Conservation (phyloP, 305 asterid species). For the Plantago lanceolata region DNA sequence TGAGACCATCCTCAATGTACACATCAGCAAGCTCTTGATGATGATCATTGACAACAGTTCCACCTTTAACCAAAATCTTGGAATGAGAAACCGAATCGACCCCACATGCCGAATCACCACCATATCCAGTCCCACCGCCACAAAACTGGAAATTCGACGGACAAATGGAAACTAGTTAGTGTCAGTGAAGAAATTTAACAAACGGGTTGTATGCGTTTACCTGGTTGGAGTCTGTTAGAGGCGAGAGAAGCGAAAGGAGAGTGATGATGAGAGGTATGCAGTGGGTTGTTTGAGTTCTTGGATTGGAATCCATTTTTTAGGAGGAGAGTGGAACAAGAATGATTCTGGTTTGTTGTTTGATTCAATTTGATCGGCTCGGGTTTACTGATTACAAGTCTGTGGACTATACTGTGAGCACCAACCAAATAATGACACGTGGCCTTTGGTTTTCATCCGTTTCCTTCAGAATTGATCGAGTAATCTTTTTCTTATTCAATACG, state of each 20-base stretch:
- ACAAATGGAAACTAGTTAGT: background rate
- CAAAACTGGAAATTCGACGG: slow-evolving; percentile 41
- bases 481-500: no score
- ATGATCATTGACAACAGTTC: slow-evolving; percentile 89
- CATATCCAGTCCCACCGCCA: slow-evolving; percentile 46
- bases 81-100: slow-evolving; percentile 23
- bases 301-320: slow-evolving; percentile 20
- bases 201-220: slow-evolving; percentile 20
- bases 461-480: no score
- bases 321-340: background rate
- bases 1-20: slow-evolving; percentile 71
- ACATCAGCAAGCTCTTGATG: slow-evolving; percentile 84
- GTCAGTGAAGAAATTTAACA: slow-evolving; percentile 9
- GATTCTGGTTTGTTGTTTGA: no score
- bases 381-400: no score
- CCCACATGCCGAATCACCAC: slow-evolving; percentile 43
- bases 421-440: no score
- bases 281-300: slow-evolving; percentile 10
- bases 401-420: no score
- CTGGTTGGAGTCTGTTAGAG: slow-evolving; percentile 36
- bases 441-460: no score
- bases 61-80: slow-evolving; percentile 85
- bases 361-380: no score
- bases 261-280: slow-evolving; percentile 13
- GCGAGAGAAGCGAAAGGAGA: slow-evolving; percentile 28